Evolutionary conservation across 1,284 basidiomycete species (phyloP).

Genomic region (Farysia itapuensis): DNA sequence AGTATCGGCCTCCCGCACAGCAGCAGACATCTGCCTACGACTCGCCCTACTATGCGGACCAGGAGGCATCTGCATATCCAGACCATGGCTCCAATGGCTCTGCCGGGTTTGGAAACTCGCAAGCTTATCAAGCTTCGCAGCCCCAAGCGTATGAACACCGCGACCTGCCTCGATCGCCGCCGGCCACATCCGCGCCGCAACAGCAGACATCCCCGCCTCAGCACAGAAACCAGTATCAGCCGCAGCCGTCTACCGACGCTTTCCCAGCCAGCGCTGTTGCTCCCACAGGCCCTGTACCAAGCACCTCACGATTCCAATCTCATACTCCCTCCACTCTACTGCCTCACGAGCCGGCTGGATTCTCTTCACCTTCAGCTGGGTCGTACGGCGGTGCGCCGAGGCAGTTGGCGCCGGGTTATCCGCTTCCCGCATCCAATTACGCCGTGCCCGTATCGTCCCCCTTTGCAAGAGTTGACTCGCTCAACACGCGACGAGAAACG

Average conservation of each 20-base stretch:
- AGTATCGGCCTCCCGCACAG: slow-evolving; percentile 5
- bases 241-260: slow-evolving; percentile 3
- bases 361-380: slow-evolving; percentile 3
- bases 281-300: neutral
- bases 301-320: slow-evolving; percentile 28
- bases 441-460: slow-evolving; percentile 51
- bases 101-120: slow-evolving; percentile 4
- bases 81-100: neutral
- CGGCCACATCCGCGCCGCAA: neutral
- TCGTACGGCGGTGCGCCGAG: slow-evolving; percentile 6
- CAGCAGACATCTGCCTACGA: too few relatives aligned
- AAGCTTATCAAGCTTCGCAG: neutral
- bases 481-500: slow-evolving; percentile 37
- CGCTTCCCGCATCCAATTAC: slow-evolving; percentile 38
- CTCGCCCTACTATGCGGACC: too few relatives aligned
- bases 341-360: slow-evolving; percentile 20
- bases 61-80: too few relatives aligned
- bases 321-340: slow-evolving; percentile 38
- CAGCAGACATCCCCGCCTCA: neutral
- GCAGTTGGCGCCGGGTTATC: slow-evolving; percentile 40
- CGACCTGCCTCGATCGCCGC: neutral
- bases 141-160: neutral
- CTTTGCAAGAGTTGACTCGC: slow-evolving; percentile 55
- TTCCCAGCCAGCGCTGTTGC: slow-evolving; percentile 15
- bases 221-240: slow-evolving; percentile 4